Percentiles rank a stretch among this genome's conserved stretches.
These are phyloP conservation scores for Carex scoparia DNA, from an alignment of 176 grass and related monocot species.

Conservation along the genomic window DNA sequence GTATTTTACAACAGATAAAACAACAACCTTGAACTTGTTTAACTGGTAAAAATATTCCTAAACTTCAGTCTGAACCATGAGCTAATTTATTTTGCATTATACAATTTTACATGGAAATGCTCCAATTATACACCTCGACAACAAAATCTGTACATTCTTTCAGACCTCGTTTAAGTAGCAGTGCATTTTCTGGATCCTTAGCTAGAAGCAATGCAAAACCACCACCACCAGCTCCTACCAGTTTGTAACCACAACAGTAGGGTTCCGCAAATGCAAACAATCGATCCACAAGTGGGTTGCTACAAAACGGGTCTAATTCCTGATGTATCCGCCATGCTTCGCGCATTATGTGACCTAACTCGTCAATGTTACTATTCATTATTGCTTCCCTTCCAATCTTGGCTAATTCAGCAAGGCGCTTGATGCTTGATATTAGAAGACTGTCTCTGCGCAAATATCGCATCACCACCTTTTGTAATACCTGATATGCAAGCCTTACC, in stretches of 20 bases:
- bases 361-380: constrained; percentile 63
- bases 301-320: constrained; percentile 89
- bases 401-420: constrained; percentile 60
- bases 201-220: constrained; percentile 77
- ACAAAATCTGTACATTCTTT: constrained; percentile 35
- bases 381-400: constrained; percentile 68
- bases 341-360: constrained; percentile 68
- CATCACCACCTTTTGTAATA: constrained; percentile 77
- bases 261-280: constrained; percentile 64
- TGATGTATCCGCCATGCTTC: constrained; percentile 86
- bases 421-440: constrained; percentile 82
- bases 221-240: constrained; percentile 78
- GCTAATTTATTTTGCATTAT: neutral
- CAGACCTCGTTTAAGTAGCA: constrained; percentile 35
- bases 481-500: constrained; percentile 78
- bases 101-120: constrained; percentile 32
- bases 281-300: constrained; percentile 66
- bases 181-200: constrained; percentile 29
- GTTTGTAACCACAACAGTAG: constrained; percentile 91
- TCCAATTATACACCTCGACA: constrained; percentile 77
- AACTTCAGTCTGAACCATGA: neutral
- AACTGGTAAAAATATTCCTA: neutral
- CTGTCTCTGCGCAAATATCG: constrained; percentile 71
- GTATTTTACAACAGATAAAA: neutral
- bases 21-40: neutral